Conservation (phyloP, 306 rosid species). For the Lathyrus tuberosus region DNA sequence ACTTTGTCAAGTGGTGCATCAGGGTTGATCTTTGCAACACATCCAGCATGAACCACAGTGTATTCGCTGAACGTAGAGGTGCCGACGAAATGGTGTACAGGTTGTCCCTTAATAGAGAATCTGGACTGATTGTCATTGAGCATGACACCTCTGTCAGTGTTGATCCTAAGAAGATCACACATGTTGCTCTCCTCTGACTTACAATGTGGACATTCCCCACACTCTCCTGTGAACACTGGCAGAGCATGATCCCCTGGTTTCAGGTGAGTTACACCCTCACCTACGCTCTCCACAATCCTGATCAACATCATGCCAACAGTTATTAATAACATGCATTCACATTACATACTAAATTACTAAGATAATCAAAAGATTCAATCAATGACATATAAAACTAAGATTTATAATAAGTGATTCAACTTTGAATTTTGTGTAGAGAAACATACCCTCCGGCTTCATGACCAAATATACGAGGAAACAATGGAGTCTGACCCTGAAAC, state of each 20-base stretch:
- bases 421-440: constrained; percentile 16
- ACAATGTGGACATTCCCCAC: constrained; percentile 85
- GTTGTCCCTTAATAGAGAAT: constrained; percentile 76
- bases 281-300: constrained; percentile 79
- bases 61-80: constrained; percentile 91
- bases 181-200: constrained; percentile 91
- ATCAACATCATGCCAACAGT: constrained; percentile 18
- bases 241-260: constrained; percentile 88
- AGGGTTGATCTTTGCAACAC: constrained; percentile 83
- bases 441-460: constrained; percentile 93
- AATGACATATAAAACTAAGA: neutral
- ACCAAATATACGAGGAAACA: constrained; percentile 93
- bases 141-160: constrained; percentile 89
- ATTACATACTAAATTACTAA: neutral
- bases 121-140: constrained; percentile 62
- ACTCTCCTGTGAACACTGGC: constrained; percentile 91
- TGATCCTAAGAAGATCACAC: constrained; percentile 90
- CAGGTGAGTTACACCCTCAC: constrained; percentile 87
- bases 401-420: neutral
- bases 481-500: constrained; percentile 78
- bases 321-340: neutral
- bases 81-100: constrained; percentile 80
- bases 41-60: constrained; percentile 80
- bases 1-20: constrained; percentile 94
- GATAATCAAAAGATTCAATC: neutral